Evolutionary conservation across 768 basidiomycete species (phyloP).

Genomic region (Hygrophorus russula): DNA sequence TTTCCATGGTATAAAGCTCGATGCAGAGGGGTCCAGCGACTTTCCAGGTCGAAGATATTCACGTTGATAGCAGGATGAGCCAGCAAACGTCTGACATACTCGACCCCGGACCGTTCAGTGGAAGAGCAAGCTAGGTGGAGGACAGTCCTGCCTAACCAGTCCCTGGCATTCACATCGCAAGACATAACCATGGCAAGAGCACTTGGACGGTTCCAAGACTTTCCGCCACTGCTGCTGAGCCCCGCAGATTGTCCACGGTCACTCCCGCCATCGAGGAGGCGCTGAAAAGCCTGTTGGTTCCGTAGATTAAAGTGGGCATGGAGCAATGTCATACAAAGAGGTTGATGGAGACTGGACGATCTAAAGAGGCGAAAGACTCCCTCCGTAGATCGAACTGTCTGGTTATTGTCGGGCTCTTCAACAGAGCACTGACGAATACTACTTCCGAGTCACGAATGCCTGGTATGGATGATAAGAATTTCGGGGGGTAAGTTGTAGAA

Average conservation of each 20-base stretch:
- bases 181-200: conserved; percentile 19
- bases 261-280: conserved; percentile 45
- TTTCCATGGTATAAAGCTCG: conserved; percentile 77
- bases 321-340: conserved; percentile 63
- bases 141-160: conserved; percentile 63
- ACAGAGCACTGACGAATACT: no score
- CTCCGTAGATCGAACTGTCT: no score
- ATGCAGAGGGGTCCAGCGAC: conserved; percentile 87
- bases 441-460: no score
- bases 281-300: conserved; percentile 69
- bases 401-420: no score
- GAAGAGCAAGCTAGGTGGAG: conserved; percentile 74
- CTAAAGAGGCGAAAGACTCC: no score
- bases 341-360: no score
- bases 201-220: conserved; percentile 45
- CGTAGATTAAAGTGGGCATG: conserved; percentile 65
- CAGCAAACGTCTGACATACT: conserved; percentile 71
- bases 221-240: conserved; percentile 37
- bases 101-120: conserved; percentile 47
- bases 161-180: conserved; percentile 59
- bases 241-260: conserved; percentile 25
- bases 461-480: no score
- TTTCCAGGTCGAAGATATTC: conserved; percentile 75
- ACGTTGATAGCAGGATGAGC: conserved; percentile 66
- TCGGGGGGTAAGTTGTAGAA: no score